Evolutionary conservation across 805 yeast species (phyloP), one percentile per base, ranked within the genome.

Genomic region (Candida quercuum): DNA sequence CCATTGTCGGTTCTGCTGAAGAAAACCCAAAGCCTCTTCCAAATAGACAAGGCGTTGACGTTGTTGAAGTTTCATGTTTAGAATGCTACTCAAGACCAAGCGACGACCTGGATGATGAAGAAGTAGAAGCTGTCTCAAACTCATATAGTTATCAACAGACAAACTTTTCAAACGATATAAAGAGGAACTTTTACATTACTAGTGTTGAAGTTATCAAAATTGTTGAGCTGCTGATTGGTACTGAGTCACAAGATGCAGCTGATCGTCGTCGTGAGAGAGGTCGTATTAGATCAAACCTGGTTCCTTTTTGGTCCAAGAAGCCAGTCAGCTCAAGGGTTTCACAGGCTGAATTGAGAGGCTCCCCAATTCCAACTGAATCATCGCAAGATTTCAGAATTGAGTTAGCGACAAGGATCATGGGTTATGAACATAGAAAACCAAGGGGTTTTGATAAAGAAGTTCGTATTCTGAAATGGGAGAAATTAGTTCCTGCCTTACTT

Each of bases 391-490:
- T 64, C 47, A 61, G 77, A 42, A 57, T 66, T 15, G 82, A 77
- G 45, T 61, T 78, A 42, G 84, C 84, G 3, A 74, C 74, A 40
- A 63, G 85, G 52, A 78, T 79, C 18, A 78, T 78, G 82, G 71
- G 72, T 15, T 79, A 79, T 52, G 77, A 73, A 40, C 60, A 66
- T 22, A 66, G 83, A 48, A 77, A 76, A 47, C 86, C 85, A 20
- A 64, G 85, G 48, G 83, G 83, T 1, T 78, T 78, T 56, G 84
- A 78, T 51, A 79, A 78, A 57, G 83, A 77, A 47, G 82, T 79
- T 26, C 59, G 84, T 32, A 77, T 79, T 32, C 56, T 78, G 43
- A 66, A 70, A 39, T 78, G 85, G 85, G 74, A 69, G 35, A 74
- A 69, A 42, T 61, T 79, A 38, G 69, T 66, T 5, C 76, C 81